Conservation (phyloP, 1,284 basidiomycete genomes). For the Microbotryum violaceum region DNA sequence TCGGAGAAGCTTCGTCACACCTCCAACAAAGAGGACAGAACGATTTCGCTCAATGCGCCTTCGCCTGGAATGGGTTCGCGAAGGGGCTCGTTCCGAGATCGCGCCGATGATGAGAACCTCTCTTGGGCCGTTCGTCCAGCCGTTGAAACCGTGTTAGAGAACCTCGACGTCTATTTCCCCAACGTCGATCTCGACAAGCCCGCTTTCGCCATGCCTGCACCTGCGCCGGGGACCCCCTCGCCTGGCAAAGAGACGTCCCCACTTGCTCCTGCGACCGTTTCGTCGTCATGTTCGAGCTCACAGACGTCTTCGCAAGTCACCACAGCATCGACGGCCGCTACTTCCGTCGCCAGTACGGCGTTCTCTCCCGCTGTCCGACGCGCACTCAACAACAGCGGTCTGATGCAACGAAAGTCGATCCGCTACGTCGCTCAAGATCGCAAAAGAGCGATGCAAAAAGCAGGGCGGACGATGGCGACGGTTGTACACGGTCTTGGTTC, state of each 20-base stretch:
- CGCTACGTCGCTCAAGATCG: slow-evolving; percentile 71
- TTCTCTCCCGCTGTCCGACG: slow-evolving; percentile 11
- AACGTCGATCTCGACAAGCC: slow-evolving; percentile 94
- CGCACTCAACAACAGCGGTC: slow-evolving; percentile 38
- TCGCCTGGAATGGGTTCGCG: slow-evolving; percentile 8
- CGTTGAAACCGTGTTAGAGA: slow-evolving; percentile 87
- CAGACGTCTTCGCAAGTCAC: slow-evolving; percentile 15
- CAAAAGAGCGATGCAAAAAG: slow-evolving; percentile 38
- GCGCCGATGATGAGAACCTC: slow-evolving; percentile 33
- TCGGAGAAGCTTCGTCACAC: not conserved
- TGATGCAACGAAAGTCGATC: slow-evolving; percentile 73
- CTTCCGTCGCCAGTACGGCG: not conserved
- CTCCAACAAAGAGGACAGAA: not conserved
- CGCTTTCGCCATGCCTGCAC: slow-evolving; percentile 69
- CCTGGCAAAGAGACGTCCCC: not conserved
- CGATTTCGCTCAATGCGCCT: slow-evolving; percentile 2
- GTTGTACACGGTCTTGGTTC: slow-evolving; percentile 35
- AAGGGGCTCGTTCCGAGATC: slow-evolving; percentile 26
- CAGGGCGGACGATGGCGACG: slow-evolving; percentile 46
- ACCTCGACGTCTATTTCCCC: slow-evolving; percentile 91
- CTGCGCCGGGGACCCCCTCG: slow-evolving; percentile 57
- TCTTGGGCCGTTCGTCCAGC: slow-evolving; percentile 64
- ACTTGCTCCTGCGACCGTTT: slow-evolving; percentile 27
- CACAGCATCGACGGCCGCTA: slow-evolving; percentile 4
- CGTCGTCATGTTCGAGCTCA: slow-evolving; percentile 38